phyloP scores from a whole-genome alignment of 306 rosid genomes.

The Lathyrus sativus region DNA sequence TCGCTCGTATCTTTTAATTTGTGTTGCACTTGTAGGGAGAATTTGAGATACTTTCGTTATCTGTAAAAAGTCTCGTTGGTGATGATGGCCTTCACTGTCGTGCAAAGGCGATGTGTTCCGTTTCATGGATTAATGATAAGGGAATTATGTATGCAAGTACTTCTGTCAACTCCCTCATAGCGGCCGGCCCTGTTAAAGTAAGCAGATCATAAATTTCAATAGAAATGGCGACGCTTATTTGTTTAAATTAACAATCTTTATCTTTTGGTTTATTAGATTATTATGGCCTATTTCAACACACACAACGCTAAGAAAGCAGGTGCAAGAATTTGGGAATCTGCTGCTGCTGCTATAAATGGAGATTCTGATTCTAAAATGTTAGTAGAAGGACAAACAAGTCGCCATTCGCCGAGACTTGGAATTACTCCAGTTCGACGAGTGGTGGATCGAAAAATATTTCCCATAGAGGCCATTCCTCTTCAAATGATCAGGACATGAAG shows the following conservation, averaged over 20 bases:
- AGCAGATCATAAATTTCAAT: neutral
- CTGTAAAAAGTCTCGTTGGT: neutral
- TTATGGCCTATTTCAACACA: neutral
- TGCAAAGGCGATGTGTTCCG: too few relatives aligned
- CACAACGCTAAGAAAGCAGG: neutral
- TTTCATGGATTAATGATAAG: too few relatives aligned
- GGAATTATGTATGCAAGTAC: too few relatives aligned
- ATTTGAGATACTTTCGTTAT: neutral
- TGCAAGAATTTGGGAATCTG: neutral
- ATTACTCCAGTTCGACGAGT: too few relatives aligned
- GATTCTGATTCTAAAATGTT: neutral
- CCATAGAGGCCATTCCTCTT: too few relatives aligned
- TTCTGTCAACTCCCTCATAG: neutral
- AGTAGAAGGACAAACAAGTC: neutral
- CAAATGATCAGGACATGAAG: too few relatives aligned
- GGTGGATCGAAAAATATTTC: too few relatives aligned
- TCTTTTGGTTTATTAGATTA: neutral
- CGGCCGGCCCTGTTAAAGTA: neutral
- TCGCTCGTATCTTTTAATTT: too few relatives aligned
- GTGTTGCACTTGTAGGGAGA: neutral
- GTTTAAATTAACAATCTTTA: neutral
- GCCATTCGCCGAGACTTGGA: neutral
- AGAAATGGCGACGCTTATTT: neutral
- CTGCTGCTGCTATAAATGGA: neutral
- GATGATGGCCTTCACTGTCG: too few relatives aligned